Evolutionary conservation across 257 asterid species (phyloP), one percentile per base, ranked within the genome.

Genomic region (Perilla frutescens): DNA sequence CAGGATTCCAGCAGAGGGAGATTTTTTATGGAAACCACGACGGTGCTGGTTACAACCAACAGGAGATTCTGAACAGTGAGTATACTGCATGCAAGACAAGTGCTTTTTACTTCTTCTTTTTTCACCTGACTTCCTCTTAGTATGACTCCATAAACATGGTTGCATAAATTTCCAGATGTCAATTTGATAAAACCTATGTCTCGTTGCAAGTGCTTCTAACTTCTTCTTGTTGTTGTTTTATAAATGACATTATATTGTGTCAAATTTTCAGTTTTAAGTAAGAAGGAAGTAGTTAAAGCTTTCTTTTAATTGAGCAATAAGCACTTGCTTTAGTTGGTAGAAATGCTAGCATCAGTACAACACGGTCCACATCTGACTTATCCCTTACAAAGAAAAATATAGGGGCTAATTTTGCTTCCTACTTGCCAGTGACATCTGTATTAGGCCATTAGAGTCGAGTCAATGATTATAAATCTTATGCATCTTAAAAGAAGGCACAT

Each of bases 21-120:
- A 20, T 51, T 61, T 71, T 72, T 56, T 78, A 61, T 48, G 47
- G 76, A 79, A 43, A 67, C 54, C 64, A 71, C 36, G 79, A 72
- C 4, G 62, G 20, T 68, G 69, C 79, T 66, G 64, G 77, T 71
- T 72, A 81, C 87, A 76, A 63, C 84, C 79, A 71, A 66, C 87
- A 45, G 57, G 78, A 76, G 61, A 68, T 40, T 58, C 75, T 82
- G 62, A 81, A 61, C 36, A 76, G 96, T 92, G 74, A 87, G 96
- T 81, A 26, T 44, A 32, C 40, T 45, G 12, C 56, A 47, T 34
- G 56, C 54, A 47, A 14, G 14, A 54, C 7, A 26, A 10, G 32
- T 26, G 34, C 59, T 34, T 20, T 60, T 71, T 8, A 26, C 68
- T n/a, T 55, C 50, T 43, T 66, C 26, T 8, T 58, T 71, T 61